phyloP scores from a whole-genome alignment of 495 filamentous ascomycete genomes.

The Astrocystis sublimbata region DNA sequence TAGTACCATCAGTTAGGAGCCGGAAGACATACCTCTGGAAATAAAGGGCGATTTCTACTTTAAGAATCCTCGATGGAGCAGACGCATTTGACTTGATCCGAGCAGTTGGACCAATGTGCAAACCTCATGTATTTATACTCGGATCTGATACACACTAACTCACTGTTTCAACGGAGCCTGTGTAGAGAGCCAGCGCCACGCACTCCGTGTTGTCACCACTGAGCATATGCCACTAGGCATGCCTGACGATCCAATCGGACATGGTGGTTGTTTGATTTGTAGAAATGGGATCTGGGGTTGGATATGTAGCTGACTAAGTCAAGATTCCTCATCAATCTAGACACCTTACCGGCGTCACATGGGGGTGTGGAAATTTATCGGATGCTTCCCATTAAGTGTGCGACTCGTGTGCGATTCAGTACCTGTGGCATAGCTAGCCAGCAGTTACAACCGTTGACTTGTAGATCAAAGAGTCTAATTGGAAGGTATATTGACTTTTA shows the following conservation, averaged over 20 bases:
- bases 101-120: neutral
- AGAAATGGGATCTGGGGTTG: conserved; percentile 3
- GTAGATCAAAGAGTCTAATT: neutral
- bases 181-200: conserved; percentile 10
- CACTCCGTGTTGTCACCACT: neutral
- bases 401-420: conserved; percentile 6
- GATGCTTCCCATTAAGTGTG: conserved; percentile 7
- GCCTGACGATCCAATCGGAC: conserved; percentile 6
- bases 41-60: neutral
- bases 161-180: neutral
- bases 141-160: neutral
- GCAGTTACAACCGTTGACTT: conserved; percentile 1
- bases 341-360: conserved; percentile 2
- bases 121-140: conserved; percentile 13
- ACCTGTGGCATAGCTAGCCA: neutral
- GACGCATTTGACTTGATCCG: neutral
- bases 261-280: conserved; percentile 14
- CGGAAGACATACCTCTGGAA: conserved; percentile 6
- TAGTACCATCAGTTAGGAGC: neutral
- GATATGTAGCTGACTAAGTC: conserved; percentile 12
- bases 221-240: conserved; percentile 15
- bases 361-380: conserved; percentile 1
- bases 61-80: neutral
- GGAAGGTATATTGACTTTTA: conserved; percentile 4
- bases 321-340: conserved; percentile 4